Base-by-base conservation (phyloP, 176 grass and related monocot genomes). In the Sorghum bicolor region DNA sequence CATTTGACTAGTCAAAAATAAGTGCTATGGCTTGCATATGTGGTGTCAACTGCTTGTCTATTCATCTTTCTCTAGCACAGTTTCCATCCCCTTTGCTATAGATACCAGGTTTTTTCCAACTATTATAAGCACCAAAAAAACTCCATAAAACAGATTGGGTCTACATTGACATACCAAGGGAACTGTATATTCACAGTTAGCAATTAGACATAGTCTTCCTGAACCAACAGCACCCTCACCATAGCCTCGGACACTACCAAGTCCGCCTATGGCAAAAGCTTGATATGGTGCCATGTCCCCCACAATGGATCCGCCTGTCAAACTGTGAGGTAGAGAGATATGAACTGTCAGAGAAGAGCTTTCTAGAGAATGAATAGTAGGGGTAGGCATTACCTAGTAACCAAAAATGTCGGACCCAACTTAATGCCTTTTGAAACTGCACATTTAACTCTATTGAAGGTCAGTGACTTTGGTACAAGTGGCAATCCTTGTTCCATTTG, bases 401-500 rank as follows among this genome's bases (percentile, higher is more conserved):
- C 83, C 31, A 99, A 81, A 90, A 99, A 96, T 71, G 96, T 87
- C 3, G 87, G 87, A 10, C 96, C 96, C 74, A 99, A 33, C 87
- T 96, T 99, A 47, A 99, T 66, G 84, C 96, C 96, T 76, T 96
- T 96, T 20, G 96, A 99, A 67, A 89, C 77, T 19, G 75, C 68
- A 85, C 92, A 96, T 77, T 96, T 99, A 73, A 99, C 92, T 88
- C 89, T 87, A 76, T 96, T 99, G 77, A 99, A 99, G 86, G 91
- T 90, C 12, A 96, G 64, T 75, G 80, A 95, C 67, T 90, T 98
- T 39, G 96, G 94, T 72, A 95, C 77, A 63, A 98, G 80, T 64
- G 93, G 96, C 61, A 98, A 88, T 79, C 96, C 93, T 94, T 98
- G 96, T 77, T 98, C 96, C 93, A 98, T 92, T 92, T 98, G 89